Base-by-base conservation (phyloP, 2,329 filamentous ascomycete species). In the Blastomyces gilchristii region DNA sequence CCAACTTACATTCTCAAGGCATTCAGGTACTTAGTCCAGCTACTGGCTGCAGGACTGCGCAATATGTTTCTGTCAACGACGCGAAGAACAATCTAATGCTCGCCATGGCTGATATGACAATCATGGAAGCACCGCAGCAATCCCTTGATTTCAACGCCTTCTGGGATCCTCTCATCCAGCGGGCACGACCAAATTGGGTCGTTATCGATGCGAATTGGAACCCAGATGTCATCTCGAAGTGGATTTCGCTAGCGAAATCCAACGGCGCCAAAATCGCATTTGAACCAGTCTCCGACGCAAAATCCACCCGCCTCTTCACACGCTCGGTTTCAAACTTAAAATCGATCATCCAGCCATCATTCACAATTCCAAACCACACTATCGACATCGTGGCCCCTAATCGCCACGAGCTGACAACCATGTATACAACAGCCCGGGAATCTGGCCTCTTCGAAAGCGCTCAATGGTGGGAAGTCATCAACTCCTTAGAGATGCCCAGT, bases 51-150 rank as follows among this genome's bases (percentile, higher is more conserved):
- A 83, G 89, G 63, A 97, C 93, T 1, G 91, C 92, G 0, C 91
- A 97, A 73, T 97, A 97, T 73, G 84, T 97, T 2, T 89, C 93
- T 18, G 80, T 97, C 67, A 99, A 97, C 72, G 89, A 95, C 71
- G 80, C 80, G 0, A 85, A 87, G 64, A 95, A 91, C 74, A 88
- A 92, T 66, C 83, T 99, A 2, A 82, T 92, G n/a, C 76, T 97
- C 66, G 93, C 91, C 56, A 96, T 97, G 90, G 92, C 93, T 4
- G 94, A 97, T 72, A 97, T 97, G 91, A 84, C 81, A 62, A 93
- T 96, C 69, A 84, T 96, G 49, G 81, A 85, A 68, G 74, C 75
- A 7, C 75, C 78, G 2, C 73, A 74, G 49, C 53, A 70, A 25
- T 64, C 69, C 11, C 71, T 78, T 43, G 75, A 80, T 58, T 78